These are phyloP conservation scores for Amylocarpus encephaloides DNA, from an alignment of 2,329 filamentous ascomycete genomes.

Conservation along the genomic window DNA sequence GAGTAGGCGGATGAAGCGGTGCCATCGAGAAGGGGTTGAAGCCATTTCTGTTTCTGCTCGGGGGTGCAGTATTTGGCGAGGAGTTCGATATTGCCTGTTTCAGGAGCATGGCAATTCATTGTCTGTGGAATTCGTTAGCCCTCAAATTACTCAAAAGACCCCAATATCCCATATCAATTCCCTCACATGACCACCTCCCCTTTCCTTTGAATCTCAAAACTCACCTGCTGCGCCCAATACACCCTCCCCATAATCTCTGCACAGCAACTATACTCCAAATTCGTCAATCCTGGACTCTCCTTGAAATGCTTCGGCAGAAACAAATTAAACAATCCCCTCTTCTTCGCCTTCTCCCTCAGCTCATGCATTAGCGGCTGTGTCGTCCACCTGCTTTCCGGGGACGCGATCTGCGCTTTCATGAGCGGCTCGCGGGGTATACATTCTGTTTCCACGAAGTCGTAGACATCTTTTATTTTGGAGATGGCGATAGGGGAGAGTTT, in stretches of 20 bases:
- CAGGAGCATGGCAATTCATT: conserved; percentile 41
- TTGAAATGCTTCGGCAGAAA: conserved; percentile 37
- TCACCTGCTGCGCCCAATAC: conserved; percentile 36
- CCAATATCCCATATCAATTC: not conserved
- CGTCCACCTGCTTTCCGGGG: conserved; percentile 32
- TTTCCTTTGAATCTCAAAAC: conserved; percentile 12
- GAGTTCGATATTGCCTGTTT: conserved; percentile 47
- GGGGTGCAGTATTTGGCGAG: conserved; percentile 45
- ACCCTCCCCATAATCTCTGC: conserved; percentile 41
- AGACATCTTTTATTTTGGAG: conserved; percentile 37
- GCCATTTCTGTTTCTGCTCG: conserved; percentile 44
- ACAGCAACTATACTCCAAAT: conserved; percentile 40
- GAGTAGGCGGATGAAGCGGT: conserved; percentile 44
- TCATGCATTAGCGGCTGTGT: conserved; percentile 38
- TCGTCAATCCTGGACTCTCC: conserved; percentile 39
- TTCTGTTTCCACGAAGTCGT: conserved; percentile 39
- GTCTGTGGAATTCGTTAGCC: conserved; percentile 27
- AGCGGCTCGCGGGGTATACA: conserved; percentile 39
- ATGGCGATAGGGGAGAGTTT: conserved; percentile 33
- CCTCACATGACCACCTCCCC: not conserved
- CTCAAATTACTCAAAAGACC: not conserved
- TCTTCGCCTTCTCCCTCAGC: conserved; percentile 37
- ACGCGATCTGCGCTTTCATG: conserved; percentile 35
- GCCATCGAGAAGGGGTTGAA: conserved; percentile 42
- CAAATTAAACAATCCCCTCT: conserved; percentile 35